Base-by-base conservation (phyloP, 257 asterid genomes). In the Ballota nigra region DNA sequence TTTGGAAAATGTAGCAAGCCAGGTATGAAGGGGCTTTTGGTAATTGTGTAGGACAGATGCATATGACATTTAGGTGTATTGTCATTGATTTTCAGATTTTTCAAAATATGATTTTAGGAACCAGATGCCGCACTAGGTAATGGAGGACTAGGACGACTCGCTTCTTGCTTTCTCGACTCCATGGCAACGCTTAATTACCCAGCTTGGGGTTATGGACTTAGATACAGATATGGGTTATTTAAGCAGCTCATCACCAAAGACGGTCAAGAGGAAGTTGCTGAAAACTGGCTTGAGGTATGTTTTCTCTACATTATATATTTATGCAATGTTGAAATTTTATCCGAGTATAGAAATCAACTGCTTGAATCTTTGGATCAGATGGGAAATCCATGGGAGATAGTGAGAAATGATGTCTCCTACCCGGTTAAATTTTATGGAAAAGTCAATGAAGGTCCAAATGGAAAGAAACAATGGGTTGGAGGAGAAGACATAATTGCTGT, bases 341-440 rank as follows among this genome's bases (percentile, higher is more conserved):
- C 29, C 8, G 33, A 33, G 57, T 73, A 64, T 43, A 43, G 52
- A 43, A 13, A 55, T 70, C 51, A 67, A 79, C 40, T 68, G 63
- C 49, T 23, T 67, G 64, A 59, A 26, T 49, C 34, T 69, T 68
- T 60, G 58, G 45, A 72, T 36, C 85, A 87, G 89, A 77, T 83
- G 85, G 90, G 90, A 12, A 85, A 87, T 78, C 93, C 90, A 0
- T 85, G 94, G 94, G 94, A 87, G 76, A 78, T 87, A 68, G 82
- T 76, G 13, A 74, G 94, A 77, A 83, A 83, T 22, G 89, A 87
- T 66, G 70, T 87, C 52, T 73, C 78, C 56, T 87, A 87, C 77
- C 90, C 91, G 0, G 77, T 87, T 68, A 87, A 87, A 51, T 87
- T 87, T 72, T 87, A 83, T 4, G 94, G 90, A 26, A 61, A 85